Base-by-base conservation (phyloP, 176 grass and related monocot genomes). In the Miscanthus lutarioriparius region DNA sequence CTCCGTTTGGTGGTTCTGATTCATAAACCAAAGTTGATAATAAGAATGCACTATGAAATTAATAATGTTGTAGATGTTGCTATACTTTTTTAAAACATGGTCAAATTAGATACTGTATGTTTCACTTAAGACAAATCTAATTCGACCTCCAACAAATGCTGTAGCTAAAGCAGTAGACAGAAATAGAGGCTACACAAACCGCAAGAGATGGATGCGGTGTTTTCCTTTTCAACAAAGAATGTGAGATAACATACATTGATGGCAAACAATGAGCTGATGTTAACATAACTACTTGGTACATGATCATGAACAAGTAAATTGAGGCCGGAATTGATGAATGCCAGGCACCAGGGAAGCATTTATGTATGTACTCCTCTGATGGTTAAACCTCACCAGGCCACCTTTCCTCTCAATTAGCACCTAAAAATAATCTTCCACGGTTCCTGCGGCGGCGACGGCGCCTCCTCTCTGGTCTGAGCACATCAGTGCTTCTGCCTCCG, bases 231-330 rank as follows among this genome's bases (percentile, higher is more conserved):
- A 83, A 69, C 15, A 80, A 89, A 88, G 82, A 85, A 88, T 88
- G 82, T 82, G 67, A 79, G 64, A 79, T 79, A 76, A 67, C 69
- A 75, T 83, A 78, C 72, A 91, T 82, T 79, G 86, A 86, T 71
- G 68, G 13, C 26, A 92, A 92, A 68, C 80, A 86, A 84, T 89
- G 80, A 83, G 27, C 62, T 86, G 64, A 67, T 81, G 84, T 87
- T 83, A 89, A 86, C 35, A 86, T 36, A 83, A 70, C 80, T 91
- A 84, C 49, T 80, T 71, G 80, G 85, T 91, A 86, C 85, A 95
- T 68, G 87, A 92, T 67, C 80, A 87, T 85, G 87, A 93, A 93
- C 87, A 90, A 83, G 91, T 87, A 89, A 93, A 87, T 74, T 78
- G 70, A 83, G 79, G 66, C 6, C 36, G 64, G 80, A 88, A 90